Conservation (phyloP, 352 stramenopile genomes). For the Phytophthora cactorum region DNA sequence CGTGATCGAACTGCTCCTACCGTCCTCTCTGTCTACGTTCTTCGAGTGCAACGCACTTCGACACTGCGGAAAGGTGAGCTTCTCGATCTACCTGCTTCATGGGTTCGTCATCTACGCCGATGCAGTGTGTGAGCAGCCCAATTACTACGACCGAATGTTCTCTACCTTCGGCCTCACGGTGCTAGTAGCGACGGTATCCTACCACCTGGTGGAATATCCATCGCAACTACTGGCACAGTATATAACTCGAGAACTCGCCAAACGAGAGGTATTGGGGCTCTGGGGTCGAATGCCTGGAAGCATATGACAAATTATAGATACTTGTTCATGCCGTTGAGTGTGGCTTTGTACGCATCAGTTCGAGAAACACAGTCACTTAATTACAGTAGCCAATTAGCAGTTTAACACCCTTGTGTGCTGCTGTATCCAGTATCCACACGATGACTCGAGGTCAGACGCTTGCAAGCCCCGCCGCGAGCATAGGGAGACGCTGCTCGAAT, state of each 20-base stretch:
- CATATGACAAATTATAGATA: background rate
- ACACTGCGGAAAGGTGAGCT: conserved; percentile 52
- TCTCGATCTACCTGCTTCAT: conserved; percentile 52
- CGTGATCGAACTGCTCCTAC: conserved; percentile 41
- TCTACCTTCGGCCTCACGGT: conserved; percentile 33
- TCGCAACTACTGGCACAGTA: conserved; percentile 37
- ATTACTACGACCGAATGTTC: conserved; percentile 33
- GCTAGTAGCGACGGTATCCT: conserved; percentile 41
- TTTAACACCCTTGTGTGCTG: no score
- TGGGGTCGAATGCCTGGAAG: background rate
- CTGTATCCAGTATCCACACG: background rate
- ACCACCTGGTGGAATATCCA: conserved; percentile 47
- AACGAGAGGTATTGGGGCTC: conserved; percentile 3
- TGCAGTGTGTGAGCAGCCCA: background rate
- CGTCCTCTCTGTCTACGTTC: conserved; percentile 22
- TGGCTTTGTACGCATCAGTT: no score
- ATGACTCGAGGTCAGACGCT: background rate
- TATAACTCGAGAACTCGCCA: conserved; percentile 21
- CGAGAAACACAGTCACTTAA: no score
- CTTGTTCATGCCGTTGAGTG: no score
- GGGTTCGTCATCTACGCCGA: conserved; percentile 39
- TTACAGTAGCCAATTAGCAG: no score
- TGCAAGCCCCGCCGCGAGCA: background rate
- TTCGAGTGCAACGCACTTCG: conserved; percentile 18
- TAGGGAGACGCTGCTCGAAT: background rate